Conservation (phyloP, 257 asterid genomes). For the Apocynum venetum region DNA sequence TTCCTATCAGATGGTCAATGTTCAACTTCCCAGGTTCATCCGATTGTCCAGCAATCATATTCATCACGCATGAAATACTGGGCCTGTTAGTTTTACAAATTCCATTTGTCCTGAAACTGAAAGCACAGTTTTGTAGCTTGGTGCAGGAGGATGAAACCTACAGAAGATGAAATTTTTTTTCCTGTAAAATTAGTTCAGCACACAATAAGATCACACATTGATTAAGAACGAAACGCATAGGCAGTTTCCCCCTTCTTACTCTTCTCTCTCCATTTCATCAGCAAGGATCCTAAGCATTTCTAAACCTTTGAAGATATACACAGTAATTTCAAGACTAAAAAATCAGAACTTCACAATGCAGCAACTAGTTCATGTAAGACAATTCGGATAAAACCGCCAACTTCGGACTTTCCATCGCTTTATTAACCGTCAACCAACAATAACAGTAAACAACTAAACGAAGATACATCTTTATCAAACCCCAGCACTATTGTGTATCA, state of each 20-base stretch:
- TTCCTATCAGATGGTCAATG: slow-evolving; percentile 33
- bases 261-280: background rate
- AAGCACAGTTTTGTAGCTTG: slow-evolving; percentile 28
- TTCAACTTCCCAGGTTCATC: slow-evolving; percentile 44
- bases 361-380: background rate
- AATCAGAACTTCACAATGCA: background rate
- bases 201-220: background rate
- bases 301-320: background rate
- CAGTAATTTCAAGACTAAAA: background rate
- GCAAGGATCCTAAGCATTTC: background rate
- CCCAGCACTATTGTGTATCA: background rate
- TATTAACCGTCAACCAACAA: background rate
- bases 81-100: slow-evolving; percentile 20
- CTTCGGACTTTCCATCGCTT: background rate
- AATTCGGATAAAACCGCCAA: background rate
- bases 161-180: slow-evolving; percentile 11
- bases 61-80: slow-evolving; percentile 44
- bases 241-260: background rate
- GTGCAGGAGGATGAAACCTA: slow-evolving; percentile 36
- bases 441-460: background rate
- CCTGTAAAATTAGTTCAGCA: background rate
- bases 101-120: slow-evolving; percentile 35
- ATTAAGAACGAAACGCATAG: background rate
- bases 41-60: slow-evolving; percentile 60
- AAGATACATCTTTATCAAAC: background rate